Base-by-base conservation (phyloP, 1,139 yeast species). In the Kluyveromyces marxianus region DNA sequence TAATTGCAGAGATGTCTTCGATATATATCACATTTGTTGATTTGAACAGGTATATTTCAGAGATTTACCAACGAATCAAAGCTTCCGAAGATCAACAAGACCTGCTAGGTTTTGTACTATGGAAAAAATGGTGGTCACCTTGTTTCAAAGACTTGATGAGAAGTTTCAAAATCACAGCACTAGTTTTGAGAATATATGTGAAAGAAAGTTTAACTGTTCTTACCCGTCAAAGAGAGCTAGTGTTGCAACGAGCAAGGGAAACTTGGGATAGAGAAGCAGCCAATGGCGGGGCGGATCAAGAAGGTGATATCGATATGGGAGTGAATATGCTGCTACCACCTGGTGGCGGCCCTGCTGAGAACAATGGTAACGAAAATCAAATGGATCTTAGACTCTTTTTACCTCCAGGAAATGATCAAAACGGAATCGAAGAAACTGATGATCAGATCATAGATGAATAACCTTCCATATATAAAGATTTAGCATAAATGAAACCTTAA, bases 1-100 rank as follows among this genome's bases (percentile, higher is more conserved):
- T 63, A 14, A 48, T 63, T 7, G 64, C 62, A 43, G 65, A 62
- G 49, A 63, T 63, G 67, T 55, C 63, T 3, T 64, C 61, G 35
- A 54, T 59, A 5, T 58, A 59, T 45, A 53, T 57, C 42, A 58
- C 56, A 40, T 58, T 63, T 58, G 54, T 59, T 3, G 66, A 63
- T 31, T 47, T 62, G 39, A 63, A 63, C 41, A 52, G 65, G 30
- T 61, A 58, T 41, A 51, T 61, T n/a, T 48, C 51, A 3, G 56
- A 54, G 25, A 52, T 59, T 8, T 66, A 63, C 44, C 50, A 54
- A 5, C 52, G 57, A 24, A 56, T 57, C 4, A 49, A 48, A 32
- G 54, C 53, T 7, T 48, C 58, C 2, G 50, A 48, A 3, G 43
- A 44, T 28, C 57, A 49, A 26, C 46, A 49, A 3, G 54, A 61